Conservation (phyloP, 345 rosid genomes). For the Eucalyptus paniculata region DNA sequence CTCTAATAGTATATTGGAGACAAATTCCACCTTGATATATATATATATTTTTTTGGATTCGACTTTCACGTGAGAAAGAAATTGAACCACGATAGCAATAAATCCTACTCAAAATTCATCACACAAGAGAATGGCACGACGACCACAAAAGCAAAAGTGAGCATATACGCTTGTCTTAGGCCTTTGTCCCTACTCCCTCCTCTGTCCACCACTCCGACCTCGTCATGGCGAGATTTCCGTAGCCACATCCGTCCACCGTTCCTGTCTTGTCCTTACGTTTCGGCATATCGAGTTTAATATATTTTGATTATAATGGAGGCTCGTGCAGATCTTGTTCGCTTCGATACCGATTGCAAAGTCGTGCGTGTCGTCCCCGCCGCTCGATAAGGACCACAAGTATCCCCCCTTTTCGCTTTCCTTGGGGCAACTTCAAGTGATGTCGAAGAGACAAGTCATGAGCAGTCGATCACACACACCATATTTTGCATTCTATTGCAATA, state of each 20-base stretch:
- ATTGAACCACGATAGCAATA: not conserved
- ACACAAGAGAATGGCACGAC: not conserved
- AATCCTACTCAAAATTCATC: not conserved
- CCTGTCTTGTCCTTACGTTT: not conserved
- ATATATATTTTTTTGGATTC: not conserved
- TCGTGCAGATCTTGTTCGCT: not conserved
- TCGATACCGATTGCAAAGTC: not conserved
- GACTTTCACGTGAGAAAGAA: not conserved
- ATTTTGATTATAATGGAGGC: not conserved
- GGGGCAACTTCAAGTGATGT: not conserved
- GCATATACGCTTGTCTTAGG: not conserved
- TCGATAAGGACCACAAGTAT: not conserved
- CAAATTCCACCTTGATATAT: not conserved
- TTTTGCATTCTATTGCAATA: not conserved
- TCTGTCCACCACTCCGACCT: not conserved
- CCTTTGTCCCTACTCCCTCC: not conserved
- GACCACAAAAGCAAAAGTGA: not conserved
- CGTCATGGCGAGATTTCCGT: not conserved
- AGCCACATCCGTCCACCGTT: not conserved
- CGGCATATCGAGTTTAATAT: not conserved
- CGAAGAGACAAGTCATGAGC: not conserved
- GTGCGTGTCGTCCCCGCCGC: not conserved
- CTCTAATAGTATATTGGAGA: accelerated
- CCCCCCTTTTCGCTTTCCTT: not conserved
- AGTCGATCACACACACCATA: not conserved